phyloP scores from a whole-genome alignment of 192 early-diverging fungal species.

The Backusella tarrabulga region DNA sequence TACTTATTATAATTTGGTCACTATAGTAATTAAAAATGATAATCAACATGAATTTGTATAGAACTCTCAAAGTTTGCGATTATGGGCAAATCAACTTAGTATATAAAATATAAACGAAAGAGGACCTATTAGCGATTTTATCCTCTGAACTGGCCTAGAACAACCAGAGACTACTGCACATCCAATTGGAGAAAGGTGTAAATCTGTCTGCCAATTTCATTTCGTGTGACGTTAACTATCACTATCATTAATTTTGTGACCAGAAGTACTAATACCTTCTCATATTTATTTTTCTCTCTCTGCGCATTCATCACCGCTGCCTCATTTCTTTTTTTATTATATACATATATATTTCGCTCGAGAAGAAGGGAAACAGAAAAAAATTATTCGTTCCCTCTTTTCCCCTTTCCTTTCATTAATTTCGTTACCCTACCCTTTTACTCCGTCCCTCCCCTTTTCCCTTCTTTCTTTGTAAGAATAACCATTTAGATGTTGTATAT shows the following conservation, averaged over 20 bases:
- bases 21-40: too few species aligned
- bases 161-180: neutral
- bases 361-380: neutral
- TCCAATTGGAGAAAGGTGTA: neutral
- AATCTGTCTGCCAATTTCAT: neutral
- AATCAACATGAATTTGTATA: neutral
- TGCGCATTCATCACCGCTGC: neutral
- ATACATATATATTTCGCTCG: neutral
- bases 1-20: neutral
- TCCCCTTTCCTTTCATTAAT: conserved; percentile 2
- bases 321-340: neutral
- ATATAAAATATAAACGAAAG: neutral
- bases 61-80: neutral
- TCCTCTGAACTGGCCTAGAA: neutral
- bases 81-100: neutral
- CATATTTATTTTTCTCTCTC: neutral
- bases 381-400: neutral
- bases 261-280: neutral
- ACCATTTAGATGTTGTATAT: neutral
- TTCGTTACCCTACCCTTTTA: neutral
- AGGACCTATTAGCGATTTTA: neutral
- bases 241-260: conserved; percentile 7
- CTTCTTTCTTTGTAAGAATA: neutral
- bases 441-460: neutral
- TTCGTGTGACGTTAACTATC: neutral